Percentiles rank a stretch among this genome's conserved stretches.
Evolutionary conservation across 495 filamentous ascomycete species (phyloP).

Genomic region (Bacidia gigantensis): DNA sequence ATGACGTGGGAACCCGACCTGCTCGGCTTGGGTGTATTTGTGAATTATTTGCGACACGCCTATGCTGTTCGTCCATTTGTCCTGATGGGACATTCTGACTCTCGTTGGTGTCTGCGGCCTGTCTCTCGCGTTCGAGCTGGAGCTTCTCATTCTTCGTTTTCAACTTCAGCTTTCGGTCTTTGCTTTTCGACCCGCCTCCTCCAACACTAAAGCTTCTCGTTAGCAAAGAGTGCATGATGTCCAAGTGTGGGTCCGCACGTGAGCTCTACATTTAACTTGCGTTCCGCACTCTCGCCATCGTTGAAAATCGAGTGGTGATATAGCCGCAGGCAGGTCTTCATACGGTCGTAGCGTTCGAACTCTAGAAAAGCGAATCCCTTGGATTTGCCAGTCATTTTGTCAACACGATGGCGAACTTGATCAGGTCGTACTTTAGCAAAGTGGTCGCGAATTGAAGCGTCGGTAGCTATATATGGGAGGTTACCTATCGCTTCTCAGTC

Average conservation of each 20-base stretch:
- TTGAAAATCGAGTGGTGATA: conserved; percentile 80
- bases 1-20: conserved; percentile 3
- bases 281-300: conserved; percentile 38
- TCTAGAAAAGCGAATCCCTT: conserved; percentile 90
- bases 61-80: conserved; percentile 22
- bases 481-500: conserved; percentile 49
- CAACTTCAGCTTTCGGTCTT: conserved; percentile 59
- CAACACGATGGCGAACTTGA: conserved; percentile 59
- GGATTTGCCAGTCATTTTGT: conserved; percentile 53
- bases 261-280: conserved; percentile 85
- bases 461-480: conserved; percentile 73
- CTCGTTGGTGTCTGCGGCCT: conserved; percentile 32
- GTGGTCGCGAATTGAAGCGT: conserved; percentile 50
- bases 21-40: conserved; percentile 47
- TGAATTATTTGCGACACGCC: neutral
- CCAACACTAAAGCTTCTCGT: conserved; percentile 40
- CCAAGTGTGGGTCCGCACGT: conserved; percentile 40
- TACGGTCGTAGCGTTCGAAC: conserved; percentile 75
- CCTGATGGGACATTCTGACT: conserved; percentile 30
- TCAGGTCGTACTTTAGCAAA: conserved; percentile 63
- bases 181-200: conserved; percentile 69
- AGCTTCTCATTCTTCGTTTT: conserved; percentile 76
- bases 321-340: conserved; percentile 82
- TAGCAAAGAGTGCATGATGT: neutral
- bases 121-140: conserved; percentile 57